Evolutionary conservation across 208 protist species (phyloP), one percentile per base, ranked within the genome.

Genomic region (Acanthamoeba castellanii): DNA sequence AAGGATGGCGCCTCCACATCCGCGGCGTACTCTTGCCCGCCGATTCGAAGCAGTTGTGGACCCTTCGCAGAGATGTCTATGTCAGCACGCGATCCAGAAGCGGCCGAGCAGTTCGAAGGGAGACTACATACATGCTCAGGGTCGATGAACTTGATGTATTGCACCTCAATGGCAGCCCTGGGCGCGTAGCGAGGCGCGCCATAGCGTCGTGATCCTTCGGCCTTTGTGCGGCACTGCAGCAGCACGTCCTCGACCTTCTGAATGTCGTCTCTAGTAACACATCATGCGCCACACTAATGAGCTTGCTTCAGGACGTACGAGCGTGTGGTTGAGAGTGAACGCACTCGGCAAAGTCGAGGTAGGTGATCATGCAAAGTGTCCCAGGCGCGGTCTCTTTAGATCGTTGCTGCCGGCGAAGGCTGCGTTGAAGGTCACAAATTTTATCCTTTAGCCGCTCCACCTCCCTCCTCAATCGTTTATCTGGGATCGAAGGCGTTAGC

Each of bases 321-420:
- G 45, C 4, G 47, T 7, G 22, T 0, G 13, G 74, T 7, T 8
- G 22, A 84, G 25, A 11, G 47, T 22, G 42, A 7, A 55, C 76
- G 76, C 47, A 84, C 76, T 45, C 76, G 42, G 76, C 76, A 84
- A 84, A 84, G 76, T 84, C 76, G 76, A 84, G 76, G 76, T 84
- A 84, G 25, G 76, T 84, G 20, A 84, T 84, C 13, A 34, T 84
- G 76, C 76, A 84, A 2, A 84, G 76, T 14, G 34, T 30, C 18
- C 37, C 45, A 22, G 72, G 27, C 6, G 18, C 72, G 76, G 18
- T 55, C 45, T 45, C 42, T 13, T 52, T 22, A 84, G 2, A 7
- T 52, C n/a, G 32, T 32, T 84, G 13, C 18, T 32, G 45, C 32
- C 76, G 42, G 16, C 76, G 76, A 25, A 84, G 37, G 20, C 16